Evolutionary conservation across 352 stramenopile species (phyloP).

Genomic region (Pythium oligandrum): DNA sequence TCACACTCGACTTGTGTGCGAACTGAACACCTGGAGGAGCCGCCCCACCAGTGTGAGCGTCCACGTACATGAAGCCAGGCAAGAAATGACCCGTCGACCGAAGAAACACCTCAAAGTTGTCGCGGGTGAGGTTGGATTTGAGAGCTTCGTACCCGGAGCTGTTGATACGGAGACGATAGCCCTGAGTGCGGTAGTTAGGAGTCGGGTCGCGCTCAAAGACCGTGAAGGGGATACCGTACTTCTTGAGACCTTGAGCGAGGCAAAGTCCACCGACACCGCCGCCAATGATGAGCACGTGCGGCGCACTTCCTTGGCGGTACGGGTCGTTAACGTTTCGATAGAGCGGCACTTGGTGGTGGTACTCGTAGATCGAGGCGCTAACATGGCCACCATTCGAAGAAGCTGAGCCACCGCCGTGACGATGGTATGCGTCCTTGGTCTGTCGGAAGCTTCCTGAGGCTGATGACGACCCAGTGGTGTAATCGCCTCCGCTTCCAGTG

Average conservation of each 20-base stretch:
- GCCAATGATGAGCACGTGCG: constrained; percentile 24
- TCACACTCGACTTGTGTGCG: too few species aligned
- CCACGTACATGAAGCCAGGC: constrained; percentile 44
- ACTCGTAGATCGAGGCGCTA: constrained; percentile 15
- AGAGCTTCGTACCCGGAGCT: constrained; percentile 46
- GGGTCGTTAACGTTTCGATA: neutral
- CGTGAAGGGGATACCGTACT: constrained; percentile 57
- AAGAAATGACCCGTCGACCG: constrained; percentile 48
- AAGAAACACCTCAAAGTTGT: constrained; percentile 60
- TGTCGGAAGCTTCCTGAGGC: neutral
- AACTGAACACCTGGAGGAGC: neutral
- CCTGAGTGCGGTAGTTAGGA: constrained; percentile 57
- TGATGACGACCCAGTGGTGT: neutral
- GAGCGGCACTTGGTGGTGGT: constrained; percentile 17
- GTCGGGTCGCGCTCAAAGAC: constrained; percentile 64
- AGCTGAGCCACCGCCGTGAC: too few species aligned
- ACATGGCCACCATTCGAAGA: too few species aligned
- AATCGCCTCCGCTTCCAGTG: constrained; percentile 2
- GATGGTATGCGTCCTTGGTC: neutral
- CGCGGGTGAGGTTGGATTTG: constrained; percentile 32
- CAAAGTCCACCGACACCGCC: constrained; percentile 55
- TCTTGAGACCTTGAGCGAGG: constrained; percentile 54
- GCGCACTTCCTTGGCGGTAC: too few species aligned
- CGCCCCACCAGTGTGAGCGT: constrained; percentile 27
- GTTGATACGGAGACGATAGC: constrained; percentile 53